Evolutionary conservation across 164 flowering plant genomes (phyloP).

Genomic region (Warburgia ugandensis): DNA sequence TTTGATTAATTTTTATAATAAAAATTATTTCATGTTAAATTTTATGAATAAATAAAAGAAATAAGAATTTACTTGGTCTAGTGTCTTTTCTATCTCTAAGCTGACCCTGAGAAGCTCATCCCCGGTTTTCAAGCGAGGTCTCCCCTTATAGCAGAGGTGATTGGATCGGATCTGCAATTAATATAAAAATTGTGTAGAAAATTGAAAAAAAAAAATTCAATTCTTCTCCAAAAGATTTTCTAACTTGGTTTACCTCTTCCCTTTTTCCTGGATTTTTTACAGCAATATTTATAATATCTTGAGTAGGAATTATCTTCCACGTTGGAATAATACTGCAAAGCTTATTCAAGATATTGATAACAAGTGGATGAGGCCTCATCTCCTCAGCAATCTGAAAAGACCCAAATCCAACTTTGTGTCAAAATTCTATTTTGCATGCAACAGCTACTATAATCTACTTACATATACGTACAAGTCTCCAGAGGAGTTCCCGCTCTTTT

Average conservation of each 20-base stretch:
- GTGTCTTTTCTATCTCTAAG: slow-evolving; percentile 47
- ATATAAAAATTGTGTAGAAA: background rate
- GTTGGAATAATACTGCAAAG: slow-evolving; percentile 58
- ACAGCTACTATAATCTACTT: too few relatives aligned
- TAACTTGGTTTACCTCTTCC: slow-evolving; percentile 54
- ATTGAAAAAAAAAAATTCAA: background rate
- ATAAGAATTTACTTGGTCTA: slow-evolving; percentile 38
- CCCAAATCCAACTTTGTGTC: background rate
- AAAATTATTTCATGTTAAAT: too few relatives aligned
- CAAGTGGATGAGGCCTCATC: slow-evolving; percentile 44
- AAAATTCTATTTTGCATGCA: too few relatives aligned
- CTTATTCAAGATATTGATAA: slow-evolving; percentile 30
- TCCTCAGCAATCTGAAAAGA: slow-evolving; percentile 67
- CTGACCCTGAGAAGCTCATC: slow-evolving; percentile 44
- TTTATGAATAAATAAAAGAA: too few relatives aligned
- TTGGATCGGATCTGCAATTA: slow-evolving; percentile 46
- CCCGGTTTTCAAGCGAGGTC: slow-evolving; percentile 66
- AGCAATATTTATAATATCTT: slow-evolving; percentile 58
- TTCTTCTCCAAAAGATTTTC: background rate
- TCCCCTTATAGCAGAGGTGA: slow-evolving; percentile 70
- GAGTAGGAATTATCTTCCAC: slow-evolving; percentile 68
- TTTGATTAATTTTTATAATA: too few relatives aligned
- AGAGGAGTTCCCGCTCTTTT: too few relatives aligned
- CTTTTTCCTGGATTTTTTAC: slow-evolving; percentile 53
- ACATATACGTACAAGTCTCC: too few relatives aligned